A percentile compares a stretch with the other conserved stretches of the same genome.
Conservation (phyloP, 176 grass and related monocot species). For the Zoysia pacifica region DNA sequence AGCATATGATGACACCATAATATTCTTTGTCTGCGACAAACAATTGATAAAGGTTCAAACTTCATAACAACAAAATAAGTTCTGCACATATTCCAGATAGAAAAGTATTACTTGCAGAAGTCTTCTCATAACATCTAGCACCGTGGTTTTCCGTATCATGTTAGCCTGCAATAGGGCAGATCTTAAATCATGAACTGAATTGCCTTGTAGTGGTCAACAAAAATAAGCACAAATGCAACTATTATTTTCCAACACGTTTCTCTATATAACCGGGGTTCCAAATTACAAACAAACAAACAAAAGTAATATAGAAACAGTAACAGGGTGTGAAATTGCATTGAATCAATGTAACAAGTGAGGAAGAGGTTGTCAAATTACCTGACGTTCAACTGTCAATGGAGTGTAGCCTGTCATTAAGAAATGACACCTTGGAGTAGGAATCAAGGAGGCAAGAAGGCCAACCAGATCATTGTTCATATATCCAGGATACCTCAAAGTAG, state of each 20-base stretch:
- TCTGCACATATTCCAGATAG: neutral
- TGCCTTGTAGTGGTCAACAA: neutral
- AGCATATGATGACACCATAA: conserved; percentile 98
- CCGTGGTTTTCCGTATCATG: conserved; percentile 96
- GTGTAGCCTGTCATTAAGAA: conserved; percentile 99
- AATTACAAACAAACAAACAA: conserved; percentile 31
- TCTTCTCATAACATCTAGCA: conserved; percentile 98
- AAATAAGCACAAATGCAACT: neutral
- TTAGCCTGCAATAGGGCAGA: conserved; percentile 68
- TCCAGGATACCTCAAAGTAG: conserved; percentile 92
- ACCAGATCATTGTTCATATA: conserved; percentile 99
- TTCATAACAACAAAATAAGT: neutral
- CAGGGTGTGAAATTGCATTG: neutral
- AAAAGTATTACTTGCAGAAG: conserved; percentile 65
- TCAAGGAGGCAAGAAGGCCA: conserved; percentile 90
- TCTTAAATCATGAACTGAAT: conserved; percentile 37
- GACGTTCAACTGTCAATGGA: conserved; percentile 90
- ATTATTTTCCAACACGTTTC: neutral
- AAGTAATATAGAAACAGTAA: conserved; percentile 7
- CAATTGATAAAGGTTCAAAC: conserved; percentile 15
- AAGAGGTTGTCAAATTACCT: conserved; percentile 61
- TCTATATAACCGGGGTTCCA: neutral
- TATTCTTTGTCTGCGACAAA: conserved; percentile 90
- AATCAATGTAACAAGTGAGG: conserved; percentile 19
- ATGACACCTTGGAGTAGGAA: conserved; percentile 96